Base-by-base conservation (phyloP, 306 rosid genomes). In the Trichosanthes truncata region DNA sequence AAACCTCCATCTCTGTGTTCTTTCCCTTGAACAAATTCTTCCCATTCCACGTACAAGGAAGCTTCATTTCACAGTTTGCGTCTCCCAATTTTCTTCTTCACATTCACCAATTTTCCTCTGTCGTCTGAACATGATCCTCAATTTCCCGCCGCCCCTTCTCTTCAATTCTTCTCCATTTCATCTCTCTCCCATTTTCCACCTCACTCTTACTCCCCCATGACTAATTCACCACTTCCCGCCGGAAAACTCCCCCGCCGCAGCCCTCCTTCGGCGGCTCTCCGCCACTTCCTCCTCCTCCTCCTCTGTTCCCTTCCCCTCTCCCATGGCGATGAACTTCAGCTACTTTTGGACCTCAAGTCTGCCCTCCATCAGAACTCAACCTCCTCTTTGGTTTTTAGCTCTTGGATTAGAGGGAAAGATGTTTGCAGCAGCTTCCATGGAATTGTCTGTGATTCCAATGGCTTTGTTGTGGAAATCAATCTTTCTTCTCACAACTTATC, bases 401-500 rank as follows among this genome's bases (percentile, higher is more conserved):
- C 98, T 0, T 94, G 97, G 98, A 82, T 40, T 0, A 72, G 12
- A 48, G 52, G 65, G 9, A 83, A 71, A 35, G 57, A 83, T 46
- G 75, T 83, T 1, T 88, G 93, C 87, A 79, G 92, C 87, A 79
- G 20, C 71, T 94, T 92, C 93, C 55, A 72, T 0, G 97, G 98
- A 29, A 80, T 92, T 78, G 45, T 40, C 0, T 94, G 98, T 81
- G 41, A 89, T 78, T 80, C 89, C 26, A 61, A 85, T n/a, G 85
- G 89, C 1, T 73, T 66, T 29, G 97, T 94, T n/a, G 40, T 85
- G 6, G 87, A 90, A 84, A 90, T 94, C 90, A 85, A 89, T 25
- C 92, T 94, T 12, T 25, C 89, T 12, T 6, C 67, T 0, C 76
- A 82, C 17, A 82, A 85, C 10, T 84, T 94, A 14, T 51, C 62